Evolutionary conservation across 1,284 basidiomycete genomes (phyloP), one percentile per base, ranked within the genome.

Genomic region (Limonomyces culmigenus): DNA sequence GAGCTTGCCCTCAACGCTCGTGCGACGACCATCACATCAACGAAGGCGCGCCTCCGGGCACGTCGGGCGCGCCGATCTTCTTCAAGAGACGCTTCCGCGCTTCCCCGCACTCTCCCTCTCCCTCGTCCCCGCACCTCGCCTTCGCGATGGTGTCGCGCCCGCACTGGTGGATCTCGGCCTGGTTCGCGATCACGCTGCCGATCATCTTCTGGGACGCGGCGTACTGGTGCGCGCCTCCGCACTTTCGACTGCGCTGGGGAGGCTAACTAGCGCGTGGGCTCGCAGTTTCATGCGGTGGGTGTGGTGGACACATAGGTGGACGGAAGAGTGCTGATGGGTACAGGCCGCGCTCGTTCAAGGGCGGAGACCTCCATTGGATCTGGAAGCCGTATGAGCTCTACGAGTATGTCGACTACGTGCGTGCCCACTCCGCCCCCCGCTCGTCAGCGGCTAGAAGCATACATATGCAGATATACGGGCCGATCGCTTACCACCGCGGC

Each of bases 321-420:
- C 8, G 8, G 8, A 27, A 8, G 23, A 8, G n/a, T 27, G 23
- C n/a, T 8, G 8, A 8, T 27, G 8, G 23, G 8, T 27, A n/a
- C 23, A 27, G 23, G n/a, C 23, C 23, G 8, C 23, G 23, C 8
- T 8, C 8, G 8, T 27, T 27, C n/a, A 8, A 27, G 8, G 23
- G 23, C 8, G 23, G 87, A 2, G 83, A 88, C 55, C 60, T 88
- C 29, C 75, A 85, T 45, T 89, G 83, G 84, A 69, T 91, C 34
- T 92, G 86, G 87, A 62, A 68, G 42, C 84, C 84, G 2, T 89
- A 89, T 50, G 67, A 60, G 38, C 48, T 83, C 19, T 87, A 88
- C 53, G 75, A 79, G 45, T 60, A 78, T 32, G 60, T 91, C 36
- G 79, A 84, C 50, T 60, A 63, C 41, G 71, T 72, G 42, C 41